Conservation (phyloP, 371 early-diverging fungal species). For the Mucor lusitanicus region DNA sequence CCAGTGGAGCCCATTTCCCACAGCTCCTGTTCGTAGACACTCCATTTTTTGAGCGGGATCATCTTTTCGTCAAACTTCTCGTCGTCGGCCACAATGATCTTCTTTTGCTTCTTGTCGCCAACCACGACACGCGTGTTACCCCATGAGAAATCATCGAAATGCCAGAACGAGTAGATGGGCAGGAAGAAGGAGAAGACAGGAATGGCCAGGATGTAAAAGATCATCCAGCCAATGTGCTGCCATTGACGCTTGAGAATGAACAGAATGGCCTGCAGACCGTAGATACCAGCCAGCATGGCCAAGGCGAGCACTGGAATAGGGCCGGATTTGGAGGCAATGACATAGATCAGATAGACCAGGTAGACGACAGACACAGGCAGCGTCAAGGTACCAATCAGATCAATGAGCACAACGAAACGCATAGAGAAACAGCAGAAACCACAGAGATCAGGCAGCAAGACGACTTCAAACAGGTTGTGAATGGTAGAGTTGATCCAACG, state of each 20-base stretch:
- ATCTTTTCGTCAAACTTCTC: conserved; percentile 82
- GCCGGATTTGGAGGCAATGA: conserved; percentile 54
- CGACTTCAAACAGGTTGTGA: conserved; percentile 93
- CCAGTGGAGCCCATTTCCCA: conserved; percentile 72
- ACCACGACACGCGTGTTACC: conserved; percentile 86
- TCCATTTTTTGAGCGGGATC: conserved; percentile 93
- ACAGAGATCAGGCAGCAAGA: conserved; percentile 85
- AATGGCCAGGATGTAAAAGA: conserved; percentile 86
- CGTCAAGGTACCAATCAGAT: conserved; percentile 91
- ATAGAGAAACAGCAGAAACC: conserved; percentile 97
- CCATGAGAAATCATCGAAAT: conserved; percentile 94
- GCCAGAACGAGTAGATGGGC: conserved; percentile 86
- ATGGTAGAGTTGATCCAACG: conserved; percentile 99
- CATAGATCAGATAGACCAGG: conserved; percentile 74
- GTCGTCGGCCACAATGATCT: conserved; percentile 59
- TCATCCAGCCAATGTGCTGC: conserved; percentile 98
- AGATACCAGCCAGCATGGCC: conserved; percentile 71
- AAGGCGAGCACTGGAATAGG: conserved; percentile 60
- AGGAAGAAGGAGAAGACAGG: conserved; percentile 85
- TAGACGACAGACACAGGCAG: conserved; percentile 93
- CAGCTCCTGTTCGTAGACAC: conserved; percentile 85
- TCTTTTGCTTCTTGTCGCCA: conserved; percentile 73
- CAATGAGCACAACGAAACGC: conserved; percentile 92
- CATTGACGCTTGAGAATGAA: conserved; percentile 88
- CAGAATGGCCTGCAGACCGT: conserved; percentile 84